phyloP scores from a whole-genome alignment of 495 filamentous ascomycete genomes.

The Penicillium subrubescens region DNA sequence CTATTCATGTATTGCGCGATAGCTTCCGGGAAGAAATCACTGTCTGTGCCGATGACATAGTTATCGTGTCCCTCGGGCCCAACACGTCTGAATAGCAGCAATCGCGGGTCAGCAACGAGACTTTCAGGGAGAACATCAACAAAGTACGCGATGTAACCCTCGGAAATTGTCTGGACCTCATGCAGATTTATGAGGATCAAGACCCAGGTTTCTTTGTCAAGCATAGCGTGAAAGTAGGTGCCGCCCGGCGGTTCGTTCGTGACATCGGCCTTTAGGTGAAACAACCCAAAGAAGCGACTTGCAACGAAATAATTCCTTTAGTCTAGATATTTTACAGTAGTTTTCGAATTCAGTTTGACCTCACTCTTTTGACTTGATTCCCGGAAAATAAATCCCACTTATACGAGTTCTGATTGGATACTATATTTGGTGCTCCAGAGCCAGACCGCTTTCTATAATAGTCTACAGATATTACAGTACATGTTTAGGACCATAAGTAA shows the following conservation, averaged over 20 bases:
- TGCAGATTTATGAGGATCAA: conserved; percentile 29
- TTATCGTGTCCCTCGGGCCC: conserved; percentile 30
- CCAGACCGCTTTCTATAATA: conserved; percentile 8
- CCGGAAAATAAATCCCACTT: conserved; percentile 3
- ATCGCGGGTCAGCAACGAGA: too few species aligned
- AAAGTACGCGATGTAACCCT: conserved; percentile 24
- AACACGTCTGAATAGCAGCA: too few species aligned
- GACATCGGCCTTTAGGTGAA: conserved; percentile 9
- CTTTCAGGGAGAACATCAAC: conserved; percentile 20
- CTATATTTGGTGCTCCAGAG: background rate
- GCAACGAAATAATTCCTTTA: too few species aligned
- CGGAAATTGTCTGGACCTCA: conserved; percentile 26
- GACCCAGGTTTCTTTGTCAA: conserved; percentile 27
- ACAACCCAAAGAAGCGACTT: background rate
- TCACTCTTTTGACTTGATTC: conserved; percentile 11
- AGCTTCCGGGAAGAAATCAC: conserved; percentile 12
- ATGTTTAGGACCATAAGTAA: background rate
- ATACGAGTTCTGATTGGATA: background rate
- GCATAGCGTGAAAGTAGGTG: conserved; percentile 26
- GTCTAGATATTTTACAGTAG: too few species aligned
- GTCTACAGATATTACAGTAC: conserved; percentile 3
- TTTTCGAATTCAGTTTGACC: conserved; percentile 14
- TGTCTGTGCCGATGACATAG: conserved; percentile 22
- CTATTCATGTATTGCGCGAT: conserved; percentile 12
- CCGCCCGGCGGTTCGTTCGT: conserved; percentile 19